Evolutionary conservation across 768 basidiomycete species (phyloP).

Genomic region (Epithele typhae): DNA sequence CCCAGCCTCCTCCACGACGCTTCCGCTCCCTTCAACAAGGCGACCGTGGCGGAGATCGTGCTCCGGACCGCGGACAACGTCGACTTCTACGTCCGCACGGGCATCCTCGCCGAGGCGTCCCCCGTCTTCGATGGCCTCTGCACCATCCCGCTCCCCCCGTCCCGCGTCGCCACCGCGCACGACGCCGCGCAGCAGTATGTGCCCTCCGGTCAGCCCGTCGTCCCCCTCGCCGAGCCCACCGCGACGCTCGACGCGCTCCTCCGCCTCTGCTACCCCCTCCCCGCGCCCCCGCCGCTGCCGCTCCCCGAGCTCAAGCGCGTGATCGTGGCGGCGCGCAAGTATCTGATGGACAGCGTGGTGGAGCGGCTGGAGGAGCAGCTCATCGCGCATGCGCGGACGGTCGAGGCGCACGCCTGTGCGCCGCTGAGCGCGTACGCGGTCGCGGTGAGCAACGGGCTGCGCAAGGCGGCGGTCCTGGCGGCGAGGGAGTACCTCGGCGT

Average conservation of each 20-base stretch:
- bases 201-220: too few species aligned
- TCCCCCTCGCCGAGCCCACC: conserved; percentile 3
- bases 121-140: conserved; percentile 16
- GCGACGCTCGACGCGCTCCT: neutral
- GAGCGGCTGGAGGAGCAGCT: neutral
- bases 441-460: too few species aligned
- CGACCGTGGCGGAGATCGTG: conserved; percentile 6
- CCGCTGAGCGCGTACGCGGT: neutral
- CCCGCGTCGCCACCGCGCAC: too few species aligned
- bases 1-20: too few species aligned
- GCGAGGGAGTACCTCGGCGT: too few species aligned
- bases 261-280: conserved; percentile 2
- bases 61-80: conserved; percentile 16
- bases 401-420: too few species aligned
- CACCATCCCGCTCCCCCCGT: conserved; percentile 3
- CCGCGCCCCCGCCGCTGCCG: conserved; percentile 1
- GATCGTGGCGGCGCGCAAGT: conserved; percentile 4
- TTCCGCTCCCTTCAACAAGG: conserved; percentile 7
- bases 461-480: too few species aligned
- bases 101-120: conserved; percentile 14
- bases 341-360: neutral
- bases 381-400: neutral
- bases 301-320: conserved; percentile 2
- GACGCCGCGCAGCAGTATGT: too few species aligned
- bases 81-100: conserved; percentile 11